Evolutionary conservation across 768 basidiomycete genomes (phyloP).

Genomic region (Hericium rajendrae): DNA sequence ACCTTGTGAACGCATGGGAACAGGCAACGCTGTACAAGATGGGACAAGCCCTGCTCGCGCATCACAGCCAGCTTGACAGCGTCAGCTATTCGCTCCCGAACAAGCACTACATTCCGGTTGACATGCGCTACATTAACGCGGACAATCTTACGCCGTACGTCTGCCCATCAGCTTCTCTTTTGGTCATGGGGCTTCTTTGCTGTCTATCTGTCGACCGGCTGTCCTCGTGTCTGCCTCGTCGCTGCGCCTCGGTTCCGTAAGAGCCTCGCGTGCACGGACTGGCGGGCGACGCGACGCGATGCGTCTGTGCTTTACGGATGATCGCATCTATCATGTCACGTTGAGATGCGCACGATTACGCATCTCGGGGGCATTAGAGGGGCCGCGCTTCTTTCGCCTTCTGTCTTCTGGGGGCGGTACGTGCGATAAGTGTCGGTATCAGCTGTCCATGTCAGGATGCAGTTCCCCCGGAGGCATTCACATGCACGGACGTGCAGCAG

Average conservation of each 20-base stretch:
- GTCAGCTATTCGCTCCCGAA: conserved; percentile 81
- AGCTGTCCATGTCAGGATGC: too few relatives aligned
- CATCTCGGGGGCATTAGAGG: background rate
- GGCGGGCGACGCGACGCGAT: background rate
- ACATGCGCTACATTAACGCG: conserved; percentile 63
- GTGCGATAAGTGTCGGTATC: too few relatives aligned
- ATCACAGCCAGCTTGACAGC: conserved; percentile 47
- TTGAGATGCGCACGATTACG: background rate
- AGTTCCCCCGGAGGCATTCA: too few relatives aligned
- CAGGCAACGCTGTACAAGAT: conserved; percentile 92
- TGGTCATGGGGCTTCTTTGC: background rate
- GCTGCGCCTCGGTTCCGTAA: too few relatives aligned
- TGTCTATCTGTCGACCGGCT: background rate
- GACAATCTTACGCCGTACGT: conserved; percentile 63
- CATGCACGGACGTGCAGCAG: background rate
- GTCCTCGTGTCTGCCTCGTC: too few relatives aligned
- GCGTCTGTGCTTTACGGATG: background rate
- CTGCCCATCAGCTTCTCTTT: conserved; percentile 3
- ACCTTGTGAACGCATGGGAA: background rate
- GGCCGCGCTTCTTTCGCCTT: background rate
- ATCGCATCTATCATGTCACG: background rate
- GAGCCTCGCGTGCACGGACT: background rate
- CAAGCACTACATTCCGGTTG: conserved; percentile 89
- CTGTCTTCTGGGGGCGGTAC: too few relatives aligned
- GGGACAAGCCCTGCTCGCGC: conserved; percentile 59